A percentile compares a stretch with the other conserved stretches of the same genome.
Evolutionary conservation across 192 early-diverging fungal genomes (phyloP).

Genomic region (Coemansia sp.): DNA sequence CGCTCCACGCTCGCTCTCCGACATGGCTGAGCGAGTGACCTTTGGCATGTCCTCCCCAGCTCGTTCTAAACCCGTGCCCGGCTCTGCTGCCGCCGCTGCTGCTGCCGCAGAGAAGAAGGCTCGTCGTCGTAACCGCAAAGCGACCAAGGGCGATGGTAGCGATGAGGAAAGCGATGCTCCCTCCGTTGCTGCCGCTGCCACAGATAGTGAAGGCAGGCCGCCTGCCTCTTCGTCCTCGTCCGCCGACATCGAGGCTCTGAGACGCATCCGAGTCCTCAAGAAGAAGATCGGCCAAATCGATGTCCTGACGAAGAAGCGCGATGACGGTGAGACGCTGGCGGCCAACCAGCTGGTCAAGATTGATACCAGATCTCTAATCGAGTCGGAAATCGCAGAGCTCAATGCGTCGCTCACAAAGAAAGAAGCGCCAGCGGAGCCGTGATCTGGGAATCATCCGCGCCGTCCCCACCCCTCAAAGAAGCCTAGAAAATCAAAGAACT

Average conservation of each 20-base stretch:
- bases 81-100: constrained; percentile 15
- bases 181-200: constrained; percentile 14
- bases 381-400: constrained; percentile 36
- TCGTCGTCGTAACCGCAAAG: constrained; percentile 76
- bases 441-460: background rate
- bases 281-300: constrained; percentile 93
- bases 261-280: constrained; percentile 80
- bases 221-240: background rate
- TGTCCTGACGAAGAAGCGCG: constrained; percentile 75
- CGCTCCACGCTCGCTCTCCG: constrained; percentile 42
- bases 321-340: constrained; percentile 77
- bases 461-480: background rate
- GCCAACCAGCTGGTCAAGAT: constrained; percentile 53
- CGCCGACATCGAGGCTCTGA: constrained; percentile 68
- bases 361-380: constrained; percentile 23
- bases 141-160: constrained; percentile 62
- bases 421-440: background rate
- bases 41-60: constrained; percentile 19
- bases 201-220: background rate
- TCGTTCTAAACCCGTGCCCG: constrained; percentile 16
- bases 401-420: constrained; percentile 15
- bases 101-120: constrained; percentile 58
- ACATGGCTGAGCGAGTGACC: constrained; percentile 33
- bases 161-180: constrained; percentile 25
- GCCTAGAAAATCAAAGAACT: background rate